Conservation (phyloP, 495 filamentous ascomycete species). For the Tetracladium marchalianum region DNA sequence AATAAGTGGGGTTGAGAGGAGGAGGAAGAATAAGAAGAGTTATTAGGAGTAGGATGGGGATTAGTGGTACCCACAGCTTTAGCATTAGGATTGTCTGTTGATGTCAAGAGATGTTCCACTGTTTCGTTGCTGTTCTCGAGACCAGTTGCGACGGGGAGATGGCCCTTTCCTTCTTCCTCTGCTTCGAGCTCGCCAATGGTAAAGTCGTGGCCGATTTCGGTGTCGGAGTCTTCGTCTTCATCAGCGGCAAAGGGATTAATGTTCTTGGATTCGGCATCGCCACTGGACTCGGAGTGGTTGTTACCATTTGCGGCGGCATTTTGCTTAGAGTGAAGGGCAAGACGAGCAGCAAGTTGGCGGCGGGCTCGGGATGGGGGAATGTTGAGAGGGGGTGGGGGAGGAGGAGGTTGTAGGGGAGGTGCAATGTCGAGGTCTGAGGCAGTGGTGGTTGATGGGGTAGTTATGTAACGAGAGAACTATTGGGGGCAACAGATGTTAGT, state of each 20-base stretch:
- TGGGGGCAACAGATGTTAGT: constrained; percentile 1
- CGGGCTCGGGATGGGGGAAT: constrained; percentile 80
- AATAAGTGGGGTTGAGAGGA: too few species aligned
- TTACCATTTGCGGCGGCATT: constrained; percentile 11
- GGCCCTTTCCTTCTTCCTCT: constrained; percentile 12
- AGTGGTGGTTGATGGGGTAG: constrained; percentile 21
- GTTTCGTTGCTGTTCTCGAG: background rate
- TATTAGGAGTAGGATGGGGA: background rate
- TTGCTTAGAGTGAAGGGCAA: constrained; percentile 70
- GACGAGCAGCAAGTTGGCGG: constrained; percentile 70
- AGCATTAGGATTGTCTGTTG: constrained; percentile 13
- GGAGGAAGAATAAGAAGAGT: too few species aligned
- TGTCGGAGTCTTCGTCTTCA: constrained; percentile 38
- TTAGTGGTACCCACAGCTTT: background rate
- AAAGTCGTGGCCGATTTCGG: constrained; percentile 16
- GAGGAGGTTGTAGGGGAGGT: constrained; percentile 40
- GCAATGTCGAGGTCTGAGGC: constrained; percentile 25
- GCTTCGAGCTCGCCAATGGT: constrained; percentile 17
- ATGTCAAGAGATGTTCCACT: constrained; percentile 2
- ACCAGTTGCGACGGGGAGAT: background rate
- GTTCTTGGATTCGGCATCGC: constrained; percentile 11
- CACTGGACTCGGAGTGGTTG: constrained; percentile 17
- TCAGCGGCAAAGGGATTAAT: constrained; percentile 24
- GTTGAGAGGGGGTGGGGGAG: constrained; percentile 59
- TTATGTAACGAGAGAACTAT: constrained; percentile 23